These are phyloP conservation scores for Trichoderma virens DNA, from an alignment of 495 filamentous ascomycete species.

Conservation along the genomic window DNA sequence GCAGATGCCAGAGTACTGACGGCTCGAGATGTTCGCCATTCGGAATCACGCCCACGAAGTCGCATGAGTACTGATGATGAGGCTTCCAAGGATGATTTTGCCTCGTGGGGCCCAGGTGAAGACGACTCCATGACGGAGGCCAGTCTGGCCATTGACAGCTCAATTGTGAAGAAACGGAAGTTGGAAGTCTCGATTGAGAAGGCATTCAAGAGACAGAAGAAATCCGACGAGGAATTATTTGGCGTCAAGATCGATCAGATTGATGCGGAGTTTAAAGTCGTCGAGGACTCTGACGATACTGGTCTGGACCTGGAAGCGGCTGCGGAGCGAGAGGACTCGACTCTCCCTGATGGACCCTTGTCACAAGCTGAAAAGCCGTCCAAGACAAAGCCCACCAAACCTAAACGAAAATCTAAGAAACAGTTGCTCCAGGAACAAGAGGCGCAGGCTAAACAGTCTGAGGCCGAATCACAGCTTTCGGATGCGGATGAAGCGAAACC, in stretches of 20 bases:
- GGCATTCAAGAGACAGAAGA: constrained; percentile 61
- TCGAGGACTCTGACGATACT: constrained; percentile 28
- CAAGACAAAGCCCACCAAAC: too few relatives aligned
- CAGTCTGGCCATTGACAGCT: constrained; percentile 38
- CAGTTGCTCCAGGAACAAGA: constrained; percentile 63
- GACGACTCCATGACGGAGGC: constrained; percentile 51
- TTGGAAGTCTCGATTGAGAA: constrained; percentile 51
- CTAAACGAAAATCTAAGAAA: constrained; percentile 66
- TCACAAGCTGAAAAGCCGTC: constrained; percentile 29
- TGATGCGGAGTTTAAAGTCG: constrained; percentile 37
- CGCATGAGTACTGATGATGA: constrained; percentile 65
- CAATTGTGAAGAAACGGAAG: constrained; percentile 60
- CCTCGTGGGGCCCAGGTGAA: constrained; percentile 33
- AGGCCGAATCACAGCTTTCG: constrained; percentile 28
- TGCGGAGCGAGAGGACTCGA: constrained; percentile 37
- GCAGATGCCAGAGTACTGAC: constrained; percentile 17
- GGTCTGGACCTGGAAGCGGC: constrained; percentile 33
- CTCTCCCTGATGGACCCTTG: constrained; percentile 15
- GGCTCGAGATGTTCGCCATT: constrained; percentile 65
- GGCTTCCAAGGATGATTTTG: constrained; percentile 54
- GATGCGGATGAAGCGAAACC: constrained; percentile 7
- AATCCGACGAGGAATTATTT: constrained; percentile 75
- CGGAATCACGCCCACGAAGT: constrained; percentile 72
- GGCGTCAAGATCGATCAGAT: constrained; percentile 48
- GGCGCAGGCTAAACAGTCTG: constrained; percentile 45